Evolutionary conservation across 768 basidiomycete genomes (phyloP), one percentile per base, ranked within the genome.

Genomic region (Mycena rebaudengoi): DNA sequence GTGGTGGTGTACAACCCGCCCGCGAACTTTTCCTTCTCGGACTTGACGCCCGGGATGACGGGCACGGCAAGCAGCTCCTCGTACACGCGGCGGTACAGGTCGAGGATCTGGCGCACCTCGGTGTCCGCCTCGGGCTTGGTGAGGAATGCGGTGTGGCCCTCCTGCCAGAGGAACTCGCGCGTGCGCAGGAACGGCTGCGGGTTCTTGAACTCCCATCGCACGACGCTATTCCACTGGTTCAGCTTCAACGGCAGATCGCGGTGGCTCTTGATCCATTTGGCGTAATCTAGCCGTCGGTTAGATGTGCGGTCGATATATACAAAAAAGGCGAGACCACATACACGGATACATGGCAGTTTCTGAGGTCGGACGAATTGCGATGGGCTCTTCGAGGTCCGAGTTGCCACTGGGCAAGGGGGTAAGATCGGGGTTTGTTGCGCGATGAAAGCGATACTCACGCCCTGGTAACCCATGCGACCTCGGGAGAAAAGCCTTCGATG

Each of bases 81-180:
- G 79, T 96, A 99, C 8, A 99, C 93, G 60, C 89, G 91, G 32
- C 93, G 90, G 81, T 99, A 99, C 65, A 98, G 89, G 58, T 98
- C 96, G 70, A 99, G 91, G 70, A 99, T 99, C 60, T 97, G 86
- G 20, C 85, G 88, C 16, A 99, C 98, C 79, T 99, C 98, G 51
- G 79, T 82, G 71, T 95, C 98, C 25, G 97, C 97, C 76, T 98
- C 97, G 4, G 81, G 74, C 77, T 96, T 92, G 68, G 91, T 94
- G 43, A 96, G 84, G 78, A 91, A 89, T 4, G 98, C 97, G 10
- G 98, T 99, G 81, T 99, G 98, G 35, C 98, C 98, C 78, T 99
- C 98, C 81, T 99, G 98, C 98, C 98, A 99, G n/a, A 99, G 83
- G 86, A 98, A 99, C 81, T 99, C 98, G 74, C 98, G 94, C 2